phyloP scores from a whole-genome alignment of 352 stramenopile species.

The Pythium scleroteichum region DNA sequence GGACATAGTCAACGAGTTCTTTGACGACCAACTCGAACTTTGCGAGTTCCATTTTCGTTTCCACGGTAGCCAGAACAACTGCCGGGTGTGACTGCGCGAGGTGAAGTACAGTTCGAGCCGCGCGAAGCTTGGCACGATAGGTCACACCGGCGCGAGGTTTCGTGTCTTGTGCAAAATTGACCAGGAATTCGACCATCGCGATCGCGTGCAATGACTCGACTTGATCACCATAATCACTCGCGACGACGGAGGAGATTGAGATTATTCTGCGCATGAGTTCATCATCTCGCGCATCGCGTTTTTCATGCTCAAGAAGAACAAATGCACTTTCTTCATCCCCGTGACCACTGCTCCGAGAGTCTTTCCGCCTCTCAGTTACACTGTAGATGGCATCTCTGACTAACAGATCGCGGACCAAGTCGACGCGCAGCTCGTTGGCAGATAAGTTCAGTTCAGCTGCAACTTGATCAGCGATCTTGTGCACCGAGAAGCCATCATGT shows the following conservation, averaged over 20 bases:
- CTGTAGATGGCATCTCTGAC: slow-evolving; percentile 29
- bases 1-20: slow-evolving; percentile 34
- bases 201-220: slow-evolving; percentile 1
- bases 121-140: slow-evolving; percentile 39
- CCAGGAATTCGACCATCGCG: slow-evolving; percentile 27
- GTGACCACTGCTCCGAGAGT: neutral
- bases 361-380: slow-evolving; percentile 3
- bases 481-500: slow-evolving; percentile 13
- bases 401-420: slow-evolving; percentile 32
- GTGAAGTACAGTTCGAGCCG: slow-evolving; percentile 27
- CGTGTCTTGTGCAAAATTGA: slow-evolving; percentile 27
- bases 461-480: slow-evolving; percentile 29
- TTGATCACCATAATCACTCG: neutral
- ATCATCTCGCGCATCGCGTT: slow-evolving; percentile 23
- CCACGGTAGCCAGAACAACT: slow-evolving; percentile 19
- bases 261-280: slow-evolving; percentile 28
- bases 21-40: slow-evolving; percentile 25
- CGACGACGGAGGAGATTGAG: slow-evolving; percentile 20
- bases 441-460: slow-evolving; percentile 21
- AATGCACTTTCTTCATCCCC: slow-evolving; percentile 23
- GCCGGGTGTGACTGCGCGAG: slow-evolving; percentile 27
- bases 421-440: slow-evolving; percentile 24
- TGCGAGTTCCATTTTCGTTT: slow-evolving; percentile 25
- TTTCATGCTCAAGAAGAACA: slow-evolving; percentile 23
- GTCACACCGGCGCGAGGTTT: slow-evolving; percentile 37